These are phyloP conservation scores for Arthrobotrys pseudoclavata DNA, from an alignment of 2,329 filamentous ascomycete species.

Conservation along the genomic window DNA sequence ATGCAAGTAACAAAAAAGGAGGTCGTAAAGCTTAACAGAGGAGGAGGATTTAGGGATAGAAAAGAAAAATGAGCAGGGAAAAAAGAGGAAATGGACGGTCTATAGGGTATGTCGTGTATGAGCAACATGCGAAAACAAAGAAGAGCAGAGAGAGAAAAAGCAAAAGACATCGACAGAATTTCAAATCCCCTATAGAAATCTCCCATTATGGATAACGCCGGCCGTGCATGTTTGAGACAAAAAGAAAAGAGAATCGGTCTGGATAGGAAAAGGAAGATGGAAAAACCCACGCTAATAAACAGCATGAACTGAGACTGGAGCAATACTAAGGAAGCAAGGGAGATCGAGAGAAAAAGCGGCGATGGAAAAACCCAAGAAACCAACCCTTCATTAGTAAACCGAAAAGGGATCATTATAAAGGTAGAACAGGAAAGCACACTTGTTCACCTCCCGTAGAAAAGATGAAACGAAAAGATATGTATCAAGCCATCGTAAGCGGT, in stretches of 20 bases:
- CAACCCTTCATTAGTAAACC: conserved; percentile 6
- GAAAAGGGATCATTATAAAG: conserved; percentile 42
- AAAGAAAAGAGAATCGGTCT: conserved; percentile 10
- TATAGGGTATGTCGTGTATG: conserved; percentile 59
- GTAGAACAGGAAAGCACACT: conserved; percentile 26
- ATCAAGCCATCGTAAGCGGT: conserved; percentile 50
- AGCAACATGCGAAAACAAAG: conserved; percentile 14
- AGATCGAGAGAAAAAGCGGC: conserved; percentile 29
- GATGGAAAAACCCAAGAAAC: too few species aligned
- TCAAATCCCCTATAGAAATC: conserved; percentile 50
- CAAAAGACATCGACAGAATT: conserved; percentile 1
- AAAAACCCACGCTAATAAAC: conserved; percentile 57
- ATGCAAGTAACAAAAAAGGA: conserved; percentile 10
- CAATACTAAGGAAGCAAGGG: conserved; percentile 7
- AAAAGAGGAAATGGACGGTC: conserved; percentile 36
- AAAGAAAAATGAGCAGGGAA: not conserved
- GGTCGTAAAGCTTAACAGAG: conserved; percentile 11
- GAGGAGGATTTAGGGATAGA: not conserved
- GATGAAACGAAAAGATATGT: not conserved
- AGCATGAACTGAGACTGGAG: conserved; percentile 29
- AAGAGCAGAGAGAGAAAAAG: conserved; percentile 32
- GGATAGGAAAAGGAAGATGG: not conserved
- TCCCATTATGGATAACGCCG: conserved; percentile 54
- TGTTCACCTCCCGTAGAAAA: conserved; percentile 1
- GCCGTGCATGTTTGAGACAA: conserved; percentile 41